Evolutionary conservation across 371 early-diverging fungal genomes (phyloP).

Genomic region (Mucor circinelloides): DNA sequence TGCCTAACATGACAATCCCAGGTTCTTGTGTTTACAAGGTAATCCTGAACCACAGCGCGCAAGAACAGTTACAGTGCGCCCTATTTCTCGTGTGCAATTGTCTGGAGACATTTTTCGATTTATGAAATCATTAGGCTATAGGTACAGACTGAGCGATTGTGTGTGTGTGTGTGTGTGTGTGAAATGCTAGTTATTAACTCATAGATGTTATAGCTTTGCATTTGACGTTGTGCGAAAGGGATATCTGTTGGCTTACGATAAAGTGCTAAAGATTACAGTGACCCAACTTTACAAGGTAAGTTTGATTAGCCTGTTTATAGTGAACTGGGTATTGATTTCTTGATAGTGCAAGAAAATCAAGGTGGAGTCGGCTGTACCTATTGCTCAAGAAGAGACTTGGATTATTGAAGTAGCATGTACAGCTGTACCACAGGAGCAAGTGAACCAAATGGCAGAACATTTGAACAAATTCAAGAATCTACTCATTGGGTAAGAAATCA

Average conservation of each 20-base stretch:
- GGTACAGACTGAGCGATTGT: constrained; percentile 16
- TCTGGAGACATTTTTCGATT: constrained; percentile 53
- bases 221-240: constrained; percentile 55
- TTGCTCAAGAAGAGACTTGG: constrained; percentile 41
- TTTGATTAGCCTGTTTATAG: background rate
- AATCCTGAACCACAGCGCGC: constrained; percentile 53
- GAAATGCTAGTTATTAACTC: background rate
- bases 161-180: background rate
- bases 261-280: constrained; percentile 40
- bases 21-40: constrained; percentile 51
- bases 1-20: background rate
- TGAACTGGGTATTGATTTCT: background rate
- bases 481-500: constrained; percentile 40
- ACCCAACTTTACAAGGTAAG: constrained; percentile 46
- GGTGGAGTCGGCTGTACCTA: constrained; percentile 30
- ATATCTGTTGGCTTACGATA: constrained; percentile 44
- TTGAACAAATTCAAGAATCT: constrained; percentile 41
- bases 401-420: constrained; percentile 47
- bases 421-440: constrained; percentile 50
- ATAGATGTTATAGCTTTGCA: constrained; percentile 30
- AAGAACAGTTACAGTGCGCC: constrained; percentile 50
- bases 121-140: constrained; percentile 52
- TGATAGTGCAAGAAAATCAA: constrained; percentile 40
- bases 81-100: constrained; percentile 45
- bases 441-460: constrained; percentile 53